Base-by-base conservation (phyloP, 805 yeast genomes). In the Candida corydali region DNA sequence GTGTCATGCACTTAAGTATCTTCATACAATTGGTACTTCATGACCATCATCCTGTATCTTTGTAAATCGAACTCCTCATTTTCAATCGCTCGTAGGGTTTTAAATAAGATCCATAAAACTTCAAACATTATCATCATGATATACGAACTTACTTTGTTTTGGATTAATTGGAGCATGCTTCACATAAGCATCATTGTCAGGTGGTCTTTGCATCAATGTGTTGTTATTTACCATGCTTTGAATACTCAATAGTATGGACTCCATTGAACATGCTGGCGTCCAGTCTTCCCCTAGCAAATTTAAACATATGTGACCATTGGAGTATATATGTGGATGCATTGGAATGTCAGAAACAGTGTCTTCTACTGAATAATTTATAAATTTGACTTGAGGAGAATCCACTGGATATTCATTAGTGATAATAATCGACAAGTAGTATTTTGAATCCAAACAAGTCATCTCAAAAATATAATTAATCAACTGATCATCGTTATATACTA, bases 231-330 rank as follows among this genome's bases (percentile, higher is more conserved):
- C 55, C 78, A 82, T 76, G 26, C 83, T 75, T 47, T 83, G 88
- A 15, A 82, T 54, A 10, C 87, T 79, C 17, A 83, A 38, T 8
- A 73, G 53, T 0, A 76, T 55, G 1, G 74, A 60, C 26, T 68
- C 69, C 1, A 78, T 54, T 0, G 74, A 63, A 42, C 78, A 76
- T 0, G 78, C 80, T 0, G 86, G 85, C 0, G 83, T 67, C 86
- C 86, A 80, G 28, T 73, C 82, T 14, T 69, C 69, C 2, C 83
- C 86, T 25, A 82, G 57, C 1, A 83, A 57, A 48, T 82, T 77
- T 15, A 82, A 59, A 51, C 91, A 82, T n/a, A 82, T 82, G 48
- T 83, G 89, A 1, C 89, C 91, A 49, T 83, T 83, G 22, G 82
- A 71, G 50, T 82, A 82, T 3, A 82, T 67, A 50, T 82, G 91